Evolutionary conservation across 2,329 filamentous ascomycete species (phyloP).

Genomic region (Epichloe sp.): DNA sequence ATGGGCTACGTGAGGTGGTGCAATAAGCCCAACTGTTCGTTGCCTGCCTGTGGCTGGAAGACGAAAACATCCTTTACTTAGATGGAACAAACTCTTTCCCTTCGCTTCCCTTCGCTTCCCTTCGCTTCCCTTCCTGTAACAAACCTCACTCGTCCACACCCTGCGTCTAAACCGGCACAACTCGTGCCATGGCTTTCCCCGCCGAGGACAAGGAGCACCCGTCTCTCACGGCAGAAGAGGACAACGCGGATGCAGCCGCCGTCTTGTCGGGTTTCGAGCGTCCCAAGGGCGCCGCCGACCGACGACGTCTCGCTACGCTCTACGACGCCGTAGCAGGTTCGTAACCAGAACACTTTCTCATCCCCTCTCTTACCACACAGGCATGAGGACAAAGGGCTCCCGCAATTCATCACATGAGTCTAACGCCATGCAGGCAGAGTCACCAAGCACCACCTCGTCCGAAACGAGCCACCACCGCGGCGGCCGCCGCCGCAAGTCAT

Average conservation of each 20-base stretch:
- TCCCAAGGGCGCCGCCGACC: slow-evolving; percentile 1
- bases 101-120: no score
- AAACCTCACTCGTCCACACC: no score
- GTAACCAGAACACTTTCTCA: not conserved
- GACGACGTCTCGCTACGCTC: slow-evolving; percentile 36
- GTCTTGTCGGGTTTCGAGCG: slow-evolving; percentile 5
- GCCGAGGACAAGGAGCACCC: slow-evolving; percentile 1
- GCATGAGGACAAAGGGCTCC: not conserved
- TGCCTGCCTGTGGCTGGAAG: not conserved
- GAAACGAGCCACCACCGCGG: slow-evolving; percentile 6
- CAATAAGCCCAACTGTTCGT: not conserved
- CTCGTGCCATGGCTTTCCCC: not conserved
- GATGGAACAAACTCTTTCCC: no score
- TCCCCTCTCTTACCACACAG: no score
- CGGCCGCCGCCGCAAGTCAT: slow-evolving; percentile 3
- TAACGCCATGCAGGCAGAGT: slow-evolving; percentile 19
- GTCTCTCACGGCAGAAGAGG: slow-evolving; percentile 2
- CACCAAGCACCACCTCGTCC: slow-evolving; percentile 12
- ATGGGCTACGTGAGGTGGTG: not conserved
- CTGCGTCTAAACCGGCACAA: no score
- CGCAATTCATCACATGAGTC: slow-evolving; percentile 8
- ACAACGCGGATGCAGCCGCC: not conserved
- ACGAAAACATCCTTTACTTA: not conserved
- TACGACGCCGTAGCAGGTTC: slow-evolving; percentile 63
- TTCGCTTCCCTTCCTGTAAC: no score